Base-by-base conservation (phyloP, 176 grass and related monocot species). In the Oryza rufipogon region DNA sequence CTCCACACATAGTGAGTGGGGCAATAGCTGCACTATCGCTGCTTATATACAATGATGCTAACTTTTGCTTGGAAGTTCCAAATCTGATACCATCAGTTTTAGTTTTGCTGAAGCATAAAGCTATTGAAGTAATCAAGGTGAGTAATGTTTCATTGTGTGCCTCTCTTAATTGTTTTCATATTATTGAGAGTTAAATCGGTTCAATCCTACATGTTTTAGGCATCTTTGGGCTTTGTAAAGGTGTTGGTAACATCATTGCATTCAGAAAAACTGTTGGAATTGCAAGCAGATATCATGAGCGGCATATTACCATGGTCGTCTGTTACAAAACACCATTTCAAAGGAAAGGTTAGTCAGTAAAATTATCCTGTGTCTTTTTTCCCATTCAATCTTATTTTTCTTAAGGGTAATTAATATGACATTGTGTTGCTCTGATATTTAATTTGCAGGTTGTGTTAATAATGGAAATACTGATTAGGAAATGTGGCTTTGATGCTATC, bases 211-310 rank as follows among this genome's bases (percentile, higher is more conserved):
- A n/a, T 86, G 63, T 75, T 80, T 25, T 85, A 95, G 96, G 96
- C 96, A 64, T 91, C 93, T 28, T 86, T 98, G 83, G 96, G 96
- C 47, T 98, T 98, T 87, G 89, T 98, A 52, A 98, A 98, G 85
- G 96, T 98, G 78, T 78, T 98, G 77, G 93, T 98, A 86, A 93
- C 96, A 15, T 93, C 92, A 54, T 91, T 98, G 68, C 79, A 94
- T 49, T 47, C 85, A 74, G 75, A 98, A 41, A 98, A 92, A 74
- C 83, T 98, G 64, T 61, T 70, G 81, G 87, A 87, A 26, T 85
- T 95, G 70, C 91, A 80, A 83, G 89, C 77, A 85, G 93, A 95
- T 91, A 88, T 98, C 64, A 26, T 92, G 66, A 85, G 58, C 70
- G 93, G 93, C 71, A 85, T 98, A 85, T 91, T 98, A 84, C 85